Conservation (phyloP, 768 basidiomycete species). For the Phylloporus rhodoxanthus region DNA sequence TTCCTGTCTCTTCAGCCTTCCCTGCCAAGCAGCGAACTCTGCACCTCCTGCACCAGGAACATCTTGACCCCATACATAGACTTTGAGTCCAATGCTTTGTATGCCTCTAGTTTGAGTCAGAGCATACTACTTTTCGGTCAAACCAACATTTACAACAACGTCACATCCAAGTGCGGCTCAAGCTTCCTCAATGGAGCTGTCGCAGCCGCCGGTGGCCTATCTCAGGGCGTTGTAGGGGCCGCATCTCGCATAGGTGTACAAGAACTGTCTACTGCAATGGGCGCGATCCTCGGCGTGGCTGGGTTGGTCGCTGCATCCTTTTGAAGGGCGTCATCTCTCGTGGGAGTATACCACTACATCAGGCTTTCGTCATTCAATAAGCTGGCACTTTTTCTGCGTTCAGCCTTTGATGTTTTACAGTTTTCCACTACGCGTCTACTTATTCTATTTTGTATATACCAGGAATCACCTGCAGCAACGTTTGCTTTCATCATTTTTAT, state of each 20-base stretch:
- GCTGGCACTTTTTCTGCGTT: conserved; percentile 19
- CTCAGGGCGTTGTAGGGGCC: conserved; percentile 27
- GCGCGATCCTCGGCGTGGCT: conserved; percentile 31
- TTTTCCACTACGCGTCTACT: conserved; percentile 3
- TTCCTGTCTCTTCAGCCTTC: conserved; percentile 72
- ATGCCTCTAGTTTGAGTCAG: conserved; percentile 64
- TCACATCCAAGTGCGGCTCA: conserved; percentile 59
- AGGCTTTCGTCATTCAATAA: conserved; percentile 18
- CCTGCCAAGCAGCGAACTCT: conserved; percentile 50
- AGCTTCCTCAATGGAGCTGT: conserved; percentile 66
- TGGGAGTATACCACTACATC: conserved; percentile 14
- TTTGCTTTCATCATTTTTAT: conserved; percentile 3
- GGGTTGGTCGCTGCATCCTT: conserved; percentile 30
- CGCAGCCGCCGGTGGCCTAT: conserved; percentile 61
- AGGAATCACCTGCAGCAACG: conserved; percentile 5
- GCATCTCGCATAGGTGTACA: conserved; percentile 23
- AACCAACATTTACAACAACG: conserved; percentile 53
- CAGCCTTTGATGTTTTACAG: conserved; percentile 8
- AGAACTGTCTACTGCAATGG: conserved; percentile 25
- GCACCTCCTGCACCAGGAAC: conserved; percentile 76
- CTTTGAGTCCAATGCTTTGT: conserved; percentile 67
- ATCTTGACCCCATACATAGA: conserved; percentile 71
- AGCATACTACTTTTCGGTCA: conserved; percentile 67
- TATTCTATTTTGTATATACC: conserved; percentile 21
- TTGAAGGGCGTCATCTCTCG: conserved; percentile 2